phyloP scores from a whole-genome alignment of 2,329 filamentous ascomycete species.

The Aureobasidium sp. region DNA sequence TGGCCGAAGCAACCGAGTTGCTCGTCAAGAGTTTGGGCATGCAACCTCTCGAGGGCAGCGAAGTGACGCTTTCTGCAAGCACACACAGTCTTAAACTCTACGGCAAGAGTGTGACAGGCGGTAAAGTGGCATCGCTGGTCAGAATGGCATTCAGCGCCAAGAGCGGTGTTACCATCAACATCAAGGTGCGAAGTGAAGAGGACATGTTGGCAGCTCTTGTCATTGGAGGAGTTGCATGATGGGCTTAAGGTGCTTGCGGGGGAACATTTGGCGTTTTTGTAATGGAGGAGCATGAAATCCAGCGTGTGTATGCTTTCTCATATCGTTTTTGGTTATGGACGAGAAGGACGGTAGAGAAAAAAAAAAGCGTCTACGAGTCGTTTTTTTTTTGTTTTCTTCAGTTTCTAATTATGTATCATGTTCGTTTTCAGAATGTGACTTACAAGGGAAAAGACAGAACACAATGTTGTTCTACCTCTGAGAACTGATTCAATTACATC shows the following conservation, averaged over 20 bases:
- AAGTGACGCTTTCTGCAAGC: slow-evolving; percentile 77
- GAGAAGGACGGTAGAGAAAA: slow-evolving; percentile 4
- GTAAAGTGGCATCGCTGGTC: slow-evolving; percentile 76
- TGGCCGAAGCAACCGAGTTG: slow-evolving; percentile 92
- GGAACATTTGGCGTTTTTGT: neutral
- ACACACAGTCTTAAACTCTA: slow-evolving; percentile 94
- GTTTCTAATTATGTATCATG: neutral
- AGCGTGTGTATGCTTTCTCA: slow-evolving; percentile 9
- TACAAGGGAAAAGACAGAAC: no score
- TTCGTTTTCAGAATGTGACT: neutral
- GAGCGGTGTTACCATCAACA: slow-evolving; percentile 91
- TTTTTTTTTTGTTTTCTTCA: neutral
- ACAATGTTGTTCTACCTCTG: no score
- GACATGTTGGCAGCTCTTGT: slow-evolving; percentile 80
- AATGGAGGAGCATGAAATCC: slow-evolving; percentile 7
- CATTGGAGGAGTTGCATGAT: slow-evolving; percentile 72
- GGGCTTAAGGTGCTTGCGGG: neutral
- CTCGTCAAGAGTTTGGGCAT: slow-evolving; percentile 78
- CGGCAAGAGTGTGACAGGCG: slow-evolving; percentile 87
- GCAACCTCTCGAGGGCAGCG: slow-evolving; percentile 88
- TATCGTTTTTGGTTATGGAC: neutral
- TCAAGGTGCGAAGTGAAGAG: slow-evolving; percentile 85
- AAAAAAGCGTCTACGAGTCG: slow-evolving; percentile 9
- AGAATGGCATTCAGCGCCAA: slow-evolving; percentile 92
- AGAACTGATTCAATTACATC: no score